Base-by-base conservation (phyloP, 2,329 filamentous ascomycete genomes). In the Cadophora luteo-olivacea region DNA sequence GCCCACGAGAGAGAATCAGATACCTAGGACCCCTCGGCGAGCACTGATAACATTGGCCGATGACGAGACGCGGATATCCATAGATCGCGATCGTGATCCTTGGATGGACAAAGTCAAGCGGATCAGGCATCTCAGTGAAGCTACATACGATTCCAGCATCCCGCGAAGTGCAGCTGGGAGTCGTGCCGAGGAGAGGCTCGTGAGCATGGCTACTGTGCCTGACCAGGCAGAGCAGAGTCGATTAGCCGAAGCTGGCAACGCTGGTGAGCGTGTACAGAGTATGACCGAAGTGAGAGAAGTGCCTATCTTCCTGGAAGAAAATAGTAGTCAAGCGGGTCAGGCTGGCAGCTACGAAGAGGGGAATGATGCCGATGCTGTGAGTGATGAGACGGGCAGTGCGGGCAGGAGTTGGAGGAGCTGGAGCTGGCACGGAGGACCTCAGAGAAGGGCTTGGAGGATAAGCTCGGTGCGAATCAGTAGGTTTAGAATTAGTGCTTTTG, bases 401-500 rank as follows among this genome's bases (percentile, higher is more conserved):
- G 32, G n/a, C 33, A 48, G 51, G 22, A 57, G 62, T 64, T 41
- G 36, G 49, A 57, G 62, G 41, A 29, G 51, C 11, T 45, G 51
- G 33, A 60, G 57, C 7, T 60, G 57, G 57, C 22, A 41, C 19
- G 33, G 57, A 25, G 33, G 11, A 5, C 12, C 57, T 11, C n/a
- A 60, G 1, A n/a, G n/a, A 1, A 24, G 22, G 2, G 36, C 11
- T 38, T 60, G 57, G 57, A 60, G 57, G 57, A 41, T 60, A 6
- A 41, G 57, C 16, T 60, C 57, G 4, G 33, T 41, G 33, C 45
- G 57, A 22, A 36, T 60, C 3, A 60, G 57, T 24, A 41, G 22
- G 36, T 60, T 60, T 24, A 41, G 57, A 22, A 60, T 60, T 25
- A 60, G 57, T 41, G 33, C 57, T 25, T 60, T 60, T 41, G 57